A percentile compares a stretch with the other conserved stretches of the same genome.
These are phyloP conservation scores for Kwoniella dendrophila DNA, from an alignment of 768 basidiomycete genomes.

Conservation along the genomic window DNA sequence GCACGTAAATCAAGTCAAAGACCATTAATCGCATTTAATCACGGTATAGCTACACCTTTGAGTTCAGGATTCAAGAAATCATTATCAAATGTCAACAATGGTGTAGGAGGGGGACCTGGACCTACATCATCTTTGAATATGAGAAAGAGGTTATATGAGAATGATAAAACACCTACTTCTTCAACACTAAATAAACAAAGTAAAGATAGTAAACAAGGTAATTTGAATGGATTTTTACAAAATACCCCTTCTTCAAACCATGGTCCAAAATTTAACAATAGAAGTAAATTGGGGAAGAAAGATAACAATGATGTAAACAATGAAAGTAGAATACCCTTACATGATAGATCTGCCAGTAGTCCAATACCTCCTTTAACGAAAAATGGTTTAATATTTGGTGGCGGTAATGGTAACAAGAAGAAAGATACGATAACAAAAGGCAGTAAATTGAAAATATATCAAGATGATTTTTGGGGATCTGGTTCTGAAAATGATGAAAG, in stretches of 20 bases:
- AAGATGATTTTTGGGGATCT: constrained; percentile 16
- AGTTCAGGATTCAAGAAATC: constrained; percentile 12
- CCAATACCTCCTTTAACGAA: not conserved
- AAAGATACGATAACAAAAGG: constrained; percentile 2
- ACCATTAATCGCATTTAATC: constrained; percentile 30
- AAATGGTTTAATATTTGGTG: not conserved
- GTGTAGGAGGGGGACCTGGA: constrained; percentile 17
- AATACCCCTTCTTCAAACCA: constrained; percentile 31
- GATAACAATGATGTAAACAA: not conserved
- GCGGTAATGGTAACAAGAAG: not conserved
- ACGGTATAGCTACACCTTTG: constrained; percentile 37
- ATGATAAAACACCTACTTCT: not conserved
- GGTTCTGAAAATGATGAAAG: not conserved
- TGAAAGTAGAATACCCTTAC: not conserved
- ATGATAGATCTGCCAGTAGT: not conserved
- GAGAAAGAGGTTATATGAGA: constrained; percentile 16
- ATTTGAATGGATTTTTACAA: constrained; percentile 24
- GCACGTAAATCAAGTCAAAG: constrained; percentile 24
- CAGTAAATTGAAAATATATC: constrained; percentile 9
- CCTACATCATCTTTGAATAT: constrained; percentile 12
- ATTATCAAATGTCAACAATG: not conserved
- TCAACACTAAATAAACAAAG: too few relatives aligned
- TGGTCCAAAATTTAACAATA: not conserved
- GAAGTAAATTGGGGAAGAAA: too few relatives aligned
- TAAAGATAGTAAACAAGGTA: constrained; percentile 17